Conservation (phyloP, 495 filamentous ascomycete genomes). For the Wilcoxina mikolae region DNA sequence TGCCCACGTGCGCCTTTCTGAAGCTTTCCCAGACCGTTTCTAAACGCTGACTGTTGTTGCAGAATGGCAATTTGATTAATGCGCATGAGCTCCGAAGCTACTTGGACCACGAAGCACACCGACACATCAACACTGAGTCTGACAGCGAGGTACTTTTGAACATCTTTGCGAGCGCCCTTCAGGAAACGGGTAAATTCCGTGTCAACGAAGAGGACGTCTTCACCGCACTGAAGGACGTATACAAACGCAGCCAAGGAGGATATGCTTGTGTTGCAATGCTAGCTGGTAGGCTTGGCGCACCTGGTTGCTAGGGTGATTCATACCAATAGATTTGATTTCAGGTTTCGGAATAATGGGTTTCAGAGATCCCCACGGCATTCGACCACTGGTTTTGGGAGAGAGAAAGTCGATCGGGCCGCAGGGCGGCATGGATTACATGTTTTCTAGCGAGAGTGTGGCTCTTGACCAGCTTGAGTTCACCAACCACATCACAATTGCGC, state of each 20-base stretch:
- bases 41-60: conserved; percentile 25
- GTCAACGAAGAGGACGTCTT: conserved; percentile 88
- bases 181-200: conserved; percentile 89
- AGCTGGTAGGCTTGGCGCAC: conserved; percentile 43
- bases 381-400: conserved; percentile 71
- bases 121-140: conserved; percentile 93
- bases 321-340: conserved; percentile 17
- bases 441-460: conserved; percentile 93
- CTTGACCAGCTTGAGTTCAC: conserved; percentile 73
- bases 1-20: conserved; percentile 30
- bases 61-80: conserved; percentile 94
- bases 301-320: neutral
- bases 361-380: conserved; percentile 78
- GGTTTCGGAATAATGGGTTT: conserved; percentile 82
- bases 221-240: conserved; percentile 57
- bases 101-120: conserved; percentile 75
- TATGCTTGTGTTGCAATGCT: conserved; percentile 88
- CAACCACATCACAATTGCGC: conserved; percentile 68
- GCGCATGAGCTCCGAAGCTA: conserved; percentile 61
- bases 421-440: conserved; percentile 78
- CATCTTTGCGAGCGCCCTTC: conserved; percentile 83
- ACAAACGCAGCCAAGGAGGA: conserved; percentile 62
- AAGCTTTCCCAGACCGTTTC: conserved; percentile 6
- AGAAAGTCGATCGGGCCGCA: conserved; percentile 41
- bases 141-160: conserved; percentile 94